These are phyloP conservation scores for Canariomyces notabilis DNA, from an alignment of 2,329 filamentous ascomycete genomes.

Conservation along the genomic window DNA sequence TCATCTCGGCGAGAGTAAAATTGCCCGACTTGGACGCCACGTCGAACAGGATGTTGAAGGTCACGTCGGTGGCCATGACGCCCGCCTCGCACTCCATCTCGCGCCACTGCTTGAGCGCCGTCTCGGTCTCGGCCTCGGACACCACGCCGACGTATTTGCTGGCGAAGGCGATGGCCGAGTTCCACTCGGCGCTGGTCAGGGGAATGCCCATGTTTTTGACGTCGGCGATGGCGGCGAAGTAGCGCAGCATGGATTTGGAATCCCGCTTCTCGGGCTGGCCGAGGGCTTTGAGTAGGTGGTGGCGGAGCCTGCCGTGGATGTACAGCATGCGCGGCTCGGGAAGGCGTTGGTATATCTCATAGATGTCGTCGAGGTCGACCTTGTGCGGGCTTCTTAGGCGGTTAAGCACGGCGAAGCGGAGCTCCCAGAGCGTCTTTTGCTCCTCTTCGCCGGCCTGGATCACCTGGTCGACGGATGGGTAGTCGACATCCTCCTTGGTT, in stretches of 20 bases:
- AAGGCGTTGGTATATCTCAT: slow-evolving; percentile 44
- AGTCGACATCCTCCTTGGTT: slow-evolving; percentile 42
- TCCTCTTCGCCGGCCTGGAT: slow-evolving; percentile 33
- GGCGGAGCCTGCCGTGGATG: slow-evolving; percentile 49
- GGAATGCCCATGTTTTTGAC: slow-evolving; percentile 69
- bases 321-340: slow-evolving; percentile 50
- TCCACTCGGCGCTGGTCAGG: slow-evolving; percentile 70
- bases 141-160: slow-evolving; percentile 62
- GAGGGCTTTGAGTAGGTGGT: slow-evolving; percentile 62
- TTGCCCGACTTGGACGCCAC: slow-evolving; percentile 81
- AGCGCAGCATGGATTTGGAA: slow-evolving; percentile 66
- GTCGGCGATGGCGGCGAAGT: slow-evolving; percentile 78
- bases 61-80: slow-evolving; percentile 65
- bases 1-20: slow-evolving; percentile 75
- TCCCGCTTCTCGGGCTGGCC: slow-evolving; percentile 56
- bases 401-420: slow-evolving; percentile 38
- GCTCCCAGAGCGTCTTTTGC: slow-evolving; percentile 33
- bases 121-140: slow-evolving; percentile 56
- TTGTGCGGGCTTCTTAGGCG: slow-evolving; percentile 39
- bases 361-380: slow-evolving; percentile 41
- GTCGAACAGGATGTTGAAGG: slow-evolving; percentile 91
- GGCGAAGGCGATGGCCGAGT: slow-evolving; percentile 73
- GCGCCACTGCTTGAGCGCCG: slow-evolving; percentile 73
- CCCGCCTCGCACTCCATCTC: slow-evolving; percentile 77
- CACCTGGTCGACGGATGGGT: slow-evolving; percentile 40